Evolutionary conservation across 2,329 filamentous ascomycete genomes (phyloP).

Genomic region (Fusarium cyanostomum): DNA sequence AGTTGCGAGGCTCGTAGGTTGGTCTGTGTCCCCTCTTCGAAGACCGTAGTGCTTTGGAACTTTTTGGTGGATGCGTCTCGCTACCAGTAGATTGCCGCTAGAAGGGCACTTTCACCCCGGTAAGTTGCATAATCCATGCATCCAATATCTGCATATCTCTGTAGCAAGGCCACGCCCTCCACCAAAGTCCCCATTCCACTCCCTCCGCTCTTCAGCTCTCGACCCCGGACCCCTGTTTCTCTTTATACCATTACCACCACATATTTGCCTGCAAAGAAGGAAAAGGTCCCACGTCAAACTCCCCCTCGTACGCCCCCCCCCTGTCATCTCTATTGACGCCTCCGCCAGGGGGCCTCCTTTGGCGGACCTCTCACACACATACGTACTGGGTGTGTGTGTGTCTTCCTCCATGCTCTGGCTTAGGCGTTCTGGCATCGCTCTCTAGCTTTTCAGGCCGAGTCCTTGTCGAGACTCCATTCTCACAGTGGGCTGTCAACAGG

Average conservation of each 20-base stretch:
- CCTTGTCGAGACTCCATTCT: constrained; percentile 19
- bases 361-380: constrained; percentile 10
- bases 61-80: constrained; percentile 11
- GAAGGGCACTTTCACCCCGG: neutral
- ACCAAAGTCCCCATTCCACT: constrained; percentile 11
- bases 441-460: constrained; percentile 17
- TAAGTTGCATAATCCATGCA: constrained; percentile 19
- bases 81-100: constrained; percentile 29
- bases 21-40: constrained; percentile 40
- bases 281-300: constrained; percentile 21
- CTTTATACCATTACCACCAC: no score
- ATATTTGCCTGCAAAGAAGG: neutral
- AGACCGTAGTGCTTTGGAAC: constrained; percentile 7
- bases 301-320: constrained; percentile 1
- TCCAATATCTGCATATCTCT: constrained; percentile 29
- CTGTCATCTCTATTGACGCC: neutral
- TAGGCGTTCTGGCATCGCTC: constrained; percentile 9
- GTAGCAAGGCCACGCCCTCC: constrained; percentile 5
- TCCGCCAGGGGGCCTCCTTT: neutral
- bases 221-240: constrained; percentile 34
- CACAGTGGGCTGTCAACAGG: constrained; percentile 38
- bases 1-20: constrained; percentile 38
- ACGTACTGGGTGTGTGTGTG: constrained; percentile 10
- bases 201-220: constrained; percentile 38
- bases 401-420: neutral